Evolutionary conservation across 148 eudicot genomes (phyloP).

Genomic region (Silene latifolia): DNA sequence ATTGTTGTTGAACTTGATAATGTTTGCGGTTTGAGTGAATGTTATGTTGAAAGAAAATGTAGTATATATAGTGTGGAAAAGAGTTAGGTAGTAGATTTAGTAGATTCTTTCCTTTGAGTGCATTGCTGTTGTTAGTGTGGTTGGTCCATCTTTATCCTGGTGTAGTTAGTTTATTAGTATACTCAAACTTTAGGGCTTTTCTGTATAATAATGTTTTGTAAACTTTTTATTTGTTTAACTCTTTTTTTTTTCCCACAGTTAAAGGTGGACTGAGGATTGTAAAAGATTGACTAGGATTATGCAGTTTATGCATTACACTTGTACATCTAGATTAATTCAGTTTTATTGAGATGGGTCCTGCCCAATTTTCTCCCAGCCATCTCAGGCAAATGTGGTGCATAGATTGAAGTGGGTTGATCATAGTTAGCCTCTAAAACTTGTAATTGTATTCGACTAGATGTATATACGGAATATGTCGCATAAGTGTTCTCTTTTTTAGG

Average conservation of each 20-base stretch:
- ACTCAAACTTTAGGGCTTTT: constrained; percentile 5
- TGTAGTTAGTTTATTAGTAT: constrained; percentile 4
- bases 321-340: not conserved
- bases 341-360: constrained; percentile 2
- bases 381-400: constrained; percentile 6
- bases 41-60: constrained; percentile 13
- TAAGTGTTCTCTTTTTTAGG: no score
- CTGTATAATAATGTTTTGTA: not conserved
- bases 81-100: not conserved
- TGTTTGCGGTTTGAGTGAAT: constrained; percentile 7
- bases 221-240: not conserved
- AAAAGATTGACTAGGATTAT: constrained; percentile 17
- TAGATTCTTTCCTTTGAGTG: constrained; percentile 12
- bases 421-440: not conserved
- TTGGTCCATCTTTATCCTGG: constrained; percentile 23
- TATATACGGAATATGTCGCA: no score
- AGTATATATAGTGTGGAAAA: constrained; percentile 10
- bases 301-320: constrained; percentile 4
- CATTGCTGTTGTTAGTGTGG: constrained; percentile 16
- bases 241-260: not conserved
- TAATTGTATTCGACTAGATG: not conserved
- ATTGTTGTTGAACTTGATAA: not conserved
- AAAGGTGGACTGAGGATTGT: constrained; percentile 4
- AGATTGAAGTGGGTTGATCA: not conserved
- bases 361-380: constrained; percentile 4